Evolutionary conservation across 2,329 filamentous ascomycete species (phyloP), one percentile per base, ranked within the genome.

Genomic region (Plectosphaerella plurivora): DNA sequence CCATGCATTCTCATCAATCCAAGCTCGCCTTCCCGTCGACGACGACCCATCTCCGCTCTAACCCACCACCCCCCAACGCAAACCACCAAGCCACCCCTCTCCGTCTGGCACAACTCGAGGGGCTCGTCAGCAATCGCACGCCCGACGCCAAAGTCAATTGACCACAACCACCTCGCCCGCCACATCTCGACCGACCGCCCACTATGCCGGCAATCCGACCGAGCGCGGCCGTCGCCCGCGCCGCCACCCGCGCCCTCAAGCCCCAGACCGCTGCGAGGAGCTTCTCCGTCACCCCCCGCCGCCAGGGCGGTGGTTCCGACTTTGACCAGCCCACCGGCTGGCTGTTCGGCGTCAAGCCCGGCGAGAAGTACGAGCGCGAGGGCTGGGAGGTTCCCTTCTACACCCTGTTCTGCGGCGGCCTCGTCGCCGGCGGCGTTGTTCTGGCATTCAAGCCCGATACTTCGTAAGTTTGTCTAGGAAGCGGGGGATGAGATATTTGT

Each of bases 381-480:
- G 94, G 93, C 50, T 99, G 94, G 94, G 94, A 99, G 81, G 84
- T 79, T 60, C 74, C 91, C 52, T 92, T 88, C 77, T 87, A 87
- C 69, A 89, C 89, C 69, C 91, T 92, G 48, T 91, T 96, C 72
- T 88, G 86, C 68, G 90, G 89, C 51, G 87, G 85, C 65, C 73
- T 96, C 65, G 73, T 84, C 25, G 77, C 91, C 59, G 87, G 86
- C 51, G 84, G 82, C 56, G 78, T 97, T 59, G 90, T 88, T 59
- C 91, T 96, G 75, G 91, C 90, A 57, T 97, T 94, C 71, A 97
- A 97, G 85, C 94, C 94, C 50, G 94, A 99, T 80, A 97, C 93
- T 58, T 96, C 91, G 94, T 99, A 81, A 77, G 92, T 91, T 55
- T 49, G 46, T 47, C 55, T 28, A 18, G 16, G 18, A 20, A n/a